Evolutionary conservation across 768 basidiomycete genomes (phyloP).

Genomic region (Amanita jacksonii): DNA sequence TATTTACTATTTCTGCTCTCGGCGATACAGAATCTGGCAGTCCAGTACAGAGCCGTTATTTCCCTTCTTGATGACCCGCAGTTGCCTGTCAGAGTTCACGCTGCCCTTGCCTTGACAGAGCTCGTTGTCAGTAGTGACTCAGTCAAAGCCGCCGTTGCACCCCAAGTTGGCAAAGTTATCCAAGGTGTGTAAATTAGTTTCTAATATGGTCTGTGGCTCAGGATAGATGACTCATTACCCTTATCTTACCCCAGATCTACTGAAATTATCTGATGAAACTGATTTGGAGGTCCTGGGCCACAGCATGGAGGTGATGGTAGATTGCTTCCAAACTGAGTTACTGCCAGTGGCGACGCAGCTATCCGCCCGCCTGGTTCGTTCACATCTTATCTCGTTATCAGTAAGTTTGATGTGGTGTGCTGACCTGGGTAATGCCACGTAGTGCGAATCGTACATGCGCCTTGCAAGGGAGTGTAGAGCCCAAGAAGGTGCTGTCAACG

Average conservation of each 20-base stretch:
- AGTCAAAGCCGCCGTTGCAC: slow-evolving; percentile 64
- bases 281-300: slow-evolving; percentile 78
- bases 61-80: slow-evolving; percentile 67
- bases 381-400: background rate
- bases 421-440: background rate
- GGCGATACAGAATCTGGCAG: slow-evolving; percentile 45
- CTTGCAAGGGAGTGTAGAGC: slow-evolving; percentile 59
- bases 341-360: slow-evolving; percentile 80
- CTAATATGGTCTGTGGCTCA: background rate
- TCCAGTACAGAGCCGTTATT: slow-evolving; percentile 56
- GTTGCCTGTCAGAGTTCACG: slow-evolving; percentile 79
- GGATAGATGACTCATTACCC: background rate
- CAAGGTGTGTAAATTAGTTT: slow-evolving; percentile 43
- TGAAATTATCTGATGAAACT: slow-evolving; percentile 86
- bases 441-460: slow-evolving; percentile 82
- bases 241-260: slow-evolving; percentile 42
- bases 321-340: slow-evolving; percentile 76
- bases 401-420: background rate
- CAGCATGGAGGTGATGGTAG: slow-evolving; percentile 82
- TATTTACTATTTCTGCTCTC: slow-evolving; percentile 1
- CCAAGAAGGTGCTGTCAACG: slow-evolving; percentile 42
- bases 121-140: slow-evolving; percentile 55
- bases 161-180: slow-evolving; percentile 79
- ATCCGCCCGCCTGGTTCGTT: slow-evolving; percentile 61
- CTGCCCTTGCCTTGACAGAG: slow-evolving; percentile 71